Evolutionary conservation across 2,329 filamentous ascomycete species (phyloP), one percentile per base, ranked within the genome.

Genomic region (Aspergillus unguis): DNA sequence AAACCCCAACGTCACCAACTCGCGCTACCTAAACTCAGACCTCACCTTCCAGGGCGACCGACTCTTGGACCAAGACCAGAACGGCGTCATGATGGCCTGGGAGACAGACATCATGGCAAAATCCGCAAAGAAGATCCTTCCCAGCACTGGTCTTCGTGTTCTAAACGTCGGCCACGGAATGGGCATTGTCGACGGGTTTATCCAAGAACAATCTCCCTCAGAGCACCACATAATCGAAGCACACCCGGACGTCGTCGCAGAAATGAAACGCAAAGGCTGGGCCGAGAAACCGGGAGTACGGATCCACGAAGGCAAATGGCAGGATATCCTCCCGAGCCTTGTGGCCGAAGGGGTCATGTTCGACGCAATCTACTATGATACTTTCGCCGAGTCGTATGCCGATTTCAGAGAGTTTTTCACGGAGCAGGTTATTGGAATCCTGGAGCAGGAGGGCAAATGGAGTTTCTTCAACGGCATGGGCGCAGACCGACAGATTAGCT

Each of bases 361-460:
- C 65, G 89, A 95, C 66, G 89, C 87, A 28, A 90, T 99, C 61
- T 99, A 97, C 76, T 97, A 96, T 66, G 94, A 99, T 68, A 99
- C 94, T 0, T 97, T 97, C 70, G 94, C 91, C 5, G 94, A 99
- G 74, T 89, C 94, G 58, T 99, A 97, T 72, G 78, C 79, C 2
- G 88, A 92, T 68, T 83, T 97, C 28, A 86, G 87, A 43, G 79
- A 85, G 54, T 96, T 97, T 75, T 96, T 97, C 69, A 86, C 82
- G 2, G 94, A 97, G 69, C 85, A 87, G 62, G 85, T 97, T 8
- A 89, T 94, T 31, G 86, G 84, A 0, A 71, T 97, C 49, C 75
- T 99, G 42, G 74, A 76, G 50, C 68, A 72, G 44, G 73, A 74
- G 17, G 80, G 80, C 0, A 76, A 72, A 43, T 85, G 84, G 69